Percentiles rank a stretch among this genome's conserved stretches.
Conservation (phyloP, 108 stramenopile genomes). For the Tribonema minus region DNA sequence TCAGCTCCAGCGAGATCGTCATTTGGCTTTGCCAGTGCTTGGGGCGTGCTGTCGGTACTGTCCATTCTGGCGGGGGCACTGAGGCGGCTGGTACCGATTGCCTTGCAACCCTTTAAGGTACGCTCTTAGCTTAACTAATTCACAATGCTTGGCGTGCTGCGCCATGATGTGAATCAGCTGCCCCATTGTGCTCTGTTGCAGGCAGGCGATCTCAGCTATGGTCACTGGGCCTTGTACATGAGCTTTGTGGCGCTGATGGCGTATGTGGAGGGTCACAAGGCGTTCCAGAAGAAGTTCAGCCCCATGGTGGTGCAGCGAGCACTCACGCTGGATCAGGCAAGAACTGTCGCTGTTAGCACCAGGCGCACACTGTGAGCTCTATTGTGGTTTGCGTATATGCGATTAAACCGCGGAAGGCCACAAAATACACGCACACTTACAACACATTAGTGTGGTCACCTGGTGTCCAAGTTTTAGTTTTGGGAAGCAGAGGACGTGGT, state of each 20-base stretch:
- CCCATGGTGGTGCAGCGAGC: slow-evolving; percentile 88
- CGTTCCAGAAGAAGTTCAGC: slow-evolving; percentile 86
- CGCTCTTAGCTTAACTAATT: too few relatives aligned
- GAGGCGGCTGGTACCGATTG: slow-evolving; percentile 77
- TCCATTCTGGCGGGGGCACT: slow-evolving; percentile 80
- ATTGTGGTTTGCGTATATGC: too few relatives aligned
- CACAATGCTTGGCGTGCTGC: slow-evolving; percentile 48
- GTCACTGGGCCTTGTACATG: slow-evolving; percentile 44
- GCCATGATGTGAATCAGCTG: slow-evolving; percentile 23
- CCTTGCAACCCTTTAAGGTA: slow-evolving; percentile 78
- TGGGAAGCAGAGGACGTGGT: too few relatives aligned
- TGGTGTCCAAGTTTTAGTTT: too few relatives aligned
- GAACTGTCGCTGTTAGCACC: too few relatives aligned
- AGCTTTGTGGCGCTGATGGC: slow-evolving; percentile 54
- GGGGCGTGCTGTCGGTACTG: slow-evolving; percentile 79
- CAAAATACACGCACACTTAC: too few relatives aligned
- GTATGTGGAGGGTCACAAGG: slow-evolving; percentile 93
- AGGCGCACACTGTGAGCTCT: too few relatives aligned
- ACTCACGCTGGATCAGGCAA: slow-evolving; percentile 60
- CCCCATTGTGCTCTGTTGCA: too few relatives aligned
- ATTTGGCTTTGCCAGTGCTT: slow-evolving; percentile 59
- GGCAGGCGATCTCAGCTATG: slow-evolving; percentile 4
- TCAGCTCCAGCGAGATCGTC: too few relatives aligned
- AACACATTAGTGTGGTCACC: too few relatives aligned
- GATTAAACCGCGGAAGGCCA: too few relatives aligned